Conservation (phyloP, 371 early-diverging fungal species). For the Globomyces sp. region DNA sequence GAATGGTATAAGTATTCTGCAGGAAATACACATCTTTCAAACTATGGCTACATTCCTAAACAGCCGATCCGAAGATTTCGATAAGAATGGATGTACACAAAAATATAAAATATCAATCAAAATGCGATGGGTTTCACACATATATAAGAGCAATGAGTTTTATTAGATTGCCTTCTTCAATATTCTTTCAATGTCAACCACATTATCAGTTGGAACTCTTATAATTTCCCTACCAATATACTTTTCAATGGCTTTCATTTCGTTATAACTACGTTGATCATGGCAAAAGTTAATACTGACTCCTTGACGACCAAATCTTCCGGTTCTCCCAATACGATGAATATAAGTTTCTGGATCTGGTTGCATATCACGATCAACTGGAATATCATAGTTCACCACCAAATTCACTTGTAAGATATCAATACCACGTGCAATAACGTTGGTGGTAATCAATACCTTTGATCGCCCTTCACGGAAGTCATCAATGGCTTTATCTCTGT, state of each 20-base stretch:
- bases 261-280: conserved; percentile 62
- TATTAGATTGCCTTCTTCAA: conserved; percentile 62
- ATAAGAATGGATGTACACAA: no score
- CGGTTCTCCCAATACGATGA: conserved; percentile 98
- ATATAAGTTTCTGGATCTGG: conserved; percentile 95
- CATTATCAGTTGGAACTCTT: conserved; percentile 74
- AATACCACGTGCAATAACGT: conserved; percentile 96
- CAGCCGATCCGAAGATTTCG: no score
- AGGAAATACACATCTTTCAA: no score
- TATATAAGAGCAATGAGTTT: background rate
- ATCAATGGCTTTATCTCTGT: conserved; percentile 93
- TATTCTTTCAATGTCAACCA: conserved; percentile 70
- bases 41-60: no score
- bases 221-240: conserved; percentile 75
- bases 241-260: conserved; percentile 73
- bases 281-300: conserved; percentile 96
- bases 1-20: no score
- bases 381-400: conserved; percentile 98
- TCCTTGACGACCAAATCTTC: conserved; percentile 96
- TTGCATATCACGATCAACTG: conserved; percentile 52
- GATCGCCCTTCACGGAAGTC: conserved; percentile 86
- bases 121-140: no score
- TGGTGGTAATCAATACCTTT: conserved; percentile 96
- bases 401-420: conserved; percentile 95
- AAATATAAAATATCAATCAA: no score